These are phyloP conservation scores for Groenewaldozyma salmanticensis DNA, from an alignment of 805 yeast genomes.

Conservation along the genomic window DNA sequence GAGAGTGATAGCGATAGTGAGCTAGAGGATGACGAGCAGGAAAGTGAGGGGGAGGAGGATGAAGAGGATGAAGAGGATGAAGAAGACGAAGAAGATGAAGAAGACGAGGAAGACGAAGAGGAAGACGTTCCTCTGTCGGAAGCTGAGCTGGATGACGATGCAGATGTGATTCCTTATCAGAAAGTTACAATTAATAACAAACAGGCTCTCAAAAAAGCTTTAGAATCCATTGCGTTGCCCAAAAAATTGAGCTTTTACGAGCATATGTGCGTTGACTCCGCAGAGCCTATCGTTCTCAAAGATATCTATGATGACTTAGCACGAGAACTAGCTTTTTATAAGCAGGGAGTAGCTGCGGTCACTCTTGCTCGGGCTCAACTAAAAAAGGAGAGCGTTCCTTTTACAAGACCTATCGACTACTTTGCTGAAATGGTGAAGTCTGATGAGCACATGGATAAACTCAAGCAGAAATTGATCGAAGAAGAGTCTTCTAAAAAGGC, in stretches of 20 bases:
- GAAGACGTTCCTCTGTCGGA: conserved; percentile 85
- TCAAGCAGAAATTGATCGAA: conserved; percentile 67
- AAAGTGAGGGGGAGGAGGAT: conserved; percentile 29
- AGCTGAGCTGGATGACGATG: conserved; percentile 87
- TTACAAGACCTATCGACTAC: conserved; percentile 87
- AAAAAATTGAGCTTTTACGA: conserved; percentile 67
- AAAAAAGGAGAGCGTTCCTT: conserved; percentile 63
- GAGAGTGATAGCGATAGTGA: conserved; percentile 19
- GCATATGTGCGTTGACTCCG: conserved; percentile 64
- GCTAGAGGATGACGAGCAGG: conserved; percentile 33
- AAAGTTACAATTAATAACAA: conserved; percentile 80
- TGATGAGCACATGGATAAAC: conserved; percentile 95
- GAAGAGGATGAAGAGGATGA: conserved; percentile 39
- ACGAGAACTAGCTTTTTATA: conserved; percentile 90
- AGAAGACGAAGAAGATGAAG: conserved; percentile 43
- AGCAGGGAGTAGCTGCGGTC: conserved; percentile 85
- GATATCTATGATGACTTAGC: conserved; percentile 94
- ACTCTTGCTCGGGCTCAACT: conserved; percentile 59
- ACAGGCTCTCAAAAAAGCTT: conserved; percentile 45
- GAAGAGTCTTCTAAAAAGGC: conserved; percentile 72
- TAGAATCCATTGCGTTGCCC: conserved; percentile 32
- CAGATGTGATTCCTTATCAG: conserved; percentile 87
- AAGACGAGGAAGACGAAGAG: conserved; percentile 55
- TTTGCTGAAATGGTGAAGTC: conserved; percentile 98
- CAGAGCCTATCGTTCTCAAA: conserved; percentile 48